phyloP scores from a whole-genome alignment of 2,329 filamentous ascomycete genomes.

The Pseudocercospora eumusae region DNA sequence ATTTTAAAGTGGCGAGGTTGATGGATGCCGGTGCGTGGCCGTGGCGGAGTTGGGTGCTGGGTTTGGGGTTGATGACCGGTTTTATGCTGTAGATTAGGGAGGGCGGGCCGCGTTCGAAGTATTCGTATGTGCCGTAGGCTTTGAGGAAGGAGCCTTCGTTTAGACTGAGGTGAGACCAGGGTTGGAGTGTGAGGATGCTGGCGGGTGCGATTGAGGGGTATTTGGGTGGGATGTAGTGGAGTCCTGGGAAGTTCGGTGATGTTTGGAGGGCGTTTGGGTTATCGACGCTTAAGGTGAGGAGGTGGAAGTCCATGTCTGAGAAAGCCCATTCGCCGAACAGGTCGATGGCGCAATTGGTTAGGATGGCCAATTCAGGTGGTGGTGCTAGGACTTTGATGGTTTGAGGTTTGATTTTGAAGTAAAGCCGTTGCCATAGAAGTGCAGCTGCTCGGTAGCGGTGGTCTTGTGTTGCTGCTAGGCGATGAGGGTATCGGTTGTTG shows the following conservation, averaged over 20 bases:
- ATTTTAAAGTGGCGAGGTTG: constrained; percentile 33
- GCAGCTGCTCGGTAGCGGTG: constrained; percentile 32
- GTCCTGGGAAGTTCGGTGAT: background rate
- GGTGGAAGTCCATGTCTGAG: constrained; percentile 39
- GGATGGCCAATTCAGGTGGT: constrained; percentile 61
- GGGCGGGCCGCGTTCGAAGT: constrained; percentile 62
- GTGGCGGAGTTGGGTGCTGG: constrained; percentile 1
- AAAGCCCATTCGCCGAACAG: constrained; percentile 45
- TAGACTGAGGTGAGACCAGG: constrained; percentile 66
- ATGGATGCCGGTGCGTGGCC: background rate
- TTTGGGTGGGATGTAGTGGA: constrained; percentile 19
- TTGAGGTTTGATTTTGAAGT: constrained; percentile 53
- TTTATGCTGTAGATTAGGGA: constrained; percentile 37
- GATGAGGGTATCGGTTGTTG: constrained; percentile 40
- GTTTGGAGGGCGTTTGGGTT: background rate
- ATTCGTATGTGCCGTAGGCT: constrained; percentile 71
- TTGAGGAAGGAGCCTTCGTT: constrained; percentile 76
- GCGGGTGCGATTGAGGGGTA: constrained; percentile 30
- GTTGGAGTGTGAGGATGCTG: constrained; percentile 59
- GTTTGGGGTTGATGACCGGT: constrained; percentile 2
- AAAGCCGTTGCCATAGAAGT: constrained; percentile 56
- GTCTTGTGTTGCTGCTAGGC: constrained; percentile 38
- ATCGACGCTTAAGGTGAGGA: constrained; percentile 30
- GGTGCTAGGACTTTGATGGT: constrained; percentile 55
- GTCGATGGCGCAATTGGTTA: constrained; percentile 60